Percentiles rank a stretch among this genome's conserved stretches.
Conservation (phyloP, 2,329 filamentous ascomycete genomes). For the Rutstroemia sp. region DNA sequence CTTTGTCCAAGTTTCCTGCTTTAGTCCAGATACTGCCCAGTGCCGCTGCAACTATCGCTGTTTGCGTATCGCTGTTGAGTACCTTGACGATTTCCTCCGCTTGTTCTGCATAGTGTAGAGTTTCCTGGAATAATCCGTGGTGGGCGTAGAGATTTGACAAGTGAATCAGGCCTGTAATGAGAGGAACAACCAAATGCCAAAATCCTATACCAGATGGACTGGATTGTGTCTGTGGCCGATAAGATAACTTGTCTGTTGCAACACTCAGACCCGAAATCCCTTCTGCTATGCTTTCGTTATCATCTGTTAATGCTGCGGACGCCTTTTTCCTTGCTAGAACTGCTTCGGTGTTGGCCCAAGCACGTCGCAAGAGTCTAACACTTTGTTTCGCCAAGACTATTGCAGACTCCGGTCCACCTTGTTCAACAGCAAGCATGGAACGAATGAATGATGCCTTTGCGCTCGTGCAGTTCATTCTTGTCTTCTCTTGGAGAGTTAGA, state of each 20-base stretch:
- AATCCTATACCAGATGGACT: conserved; percentile 56
- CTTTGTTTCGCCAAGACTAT: conserved; percentile 49
- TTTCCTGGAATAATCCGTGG: conserved; percentile 81
- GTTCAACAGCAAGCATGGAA: conserved; percentile 30
- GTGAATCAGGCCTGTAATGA: conserved; percentile 65
- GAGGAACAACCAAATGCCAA: conserved; percentile 69
- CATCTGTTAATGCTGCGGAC: background rate
- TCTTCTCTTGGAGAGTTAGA: conserved; percentile 17
- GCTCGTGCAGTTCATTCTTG: conserved; percentile 23
- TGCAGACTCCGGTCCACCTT: conserved; percentile 50
- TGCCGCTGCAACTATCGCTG: conserved; percentile 47
- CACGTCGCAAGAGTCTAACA: conserved; percentile 39
- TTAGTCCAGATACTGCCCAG: conserved; percentile 47
- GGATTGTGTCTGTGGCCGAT: conserved; percentile 24
- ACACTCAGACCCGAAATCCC: conserved; percentile 30
- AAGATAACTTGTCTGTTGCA: conserved; percentile 34
- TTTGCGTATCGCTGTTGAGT: conserved; percentile 32
- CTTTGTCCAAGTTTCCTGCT: conserved; percentile 52
- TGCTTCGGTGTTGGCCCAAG: conserved; percentile 33
- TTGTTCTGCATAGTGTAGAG: conserved; percentile 79
- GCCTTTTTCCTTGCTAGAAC: conserved; percentile 10
- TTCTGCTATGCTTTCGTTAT: conserved; percentile 25
- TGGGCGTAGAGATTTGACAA: conserved; percentile 75
- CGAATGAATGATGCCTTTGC: conserved; percentile 32
- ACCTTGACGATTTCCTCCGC: conserved; percentile 62